Conservation (phyloP, 768 basidiomycete species). For the Amanita rubescens region DNA sequence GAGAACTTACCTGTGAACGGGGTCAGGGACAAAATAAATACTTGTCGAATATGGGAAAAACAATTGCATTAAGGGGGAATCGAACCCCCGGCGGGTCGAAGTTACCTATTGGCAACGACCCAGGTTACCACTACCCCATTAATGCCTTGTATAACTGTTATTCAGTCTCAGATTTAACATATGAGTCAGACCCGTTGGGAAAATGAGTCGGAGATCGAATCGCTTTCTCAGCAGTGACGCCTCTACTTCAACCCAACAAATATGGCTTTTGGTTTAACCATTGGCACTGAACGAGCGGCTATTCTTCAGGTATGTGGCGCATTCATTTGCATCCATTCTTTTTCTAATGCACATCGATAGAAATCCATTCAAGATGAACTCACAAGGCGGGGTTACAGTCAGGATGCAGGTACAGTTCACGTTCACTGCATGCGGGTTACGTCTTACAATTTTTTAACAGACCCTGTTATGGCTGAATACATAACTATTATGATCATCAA, state of each 20-base stretch:
- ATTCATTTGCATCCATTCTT: slow-evolving; percentile 6
- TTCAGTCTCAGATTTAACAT: background rate
- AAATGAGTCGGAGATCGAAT: slow-evolving; percentile 5
- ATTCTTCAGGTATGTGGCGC: slow-evolving; percentile 51
- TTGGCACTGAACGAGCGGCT: slow-evolving; percentile 70
- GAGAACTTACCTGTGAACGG: background rate
- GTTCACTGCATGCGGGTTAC: slow-evolving; percentile 5
- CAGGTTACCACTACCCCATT: slow-evolving; percentile 22
- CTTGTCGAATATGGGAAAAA: background rate
- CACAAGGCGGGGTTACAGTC: slow-evolving; percentile 62
- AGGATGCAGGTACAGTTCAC: slow-evolving; percentile 57
- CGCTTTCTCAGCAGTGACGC: slow-evolving; percentile 10
- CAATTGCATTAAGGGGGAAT: slow-evolving; percentile 75
- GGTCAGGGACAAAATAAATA: background rate
- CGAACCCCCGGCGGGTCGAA: slow-evolving; percentile 85
- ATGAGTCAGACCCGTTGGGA: background rate
- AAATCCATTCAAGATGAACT: slow-evolving; percentile 80
- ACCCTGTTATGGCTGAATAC: slow-evolving; percentile 90
- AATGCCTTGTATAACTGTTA: slow-evolving; percentile 18
- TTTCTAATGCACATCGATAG: slow-evolving; percentile 26
- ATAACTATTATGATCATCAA: slow-evolving; percentile 95
- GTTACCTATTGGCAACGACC: slow-evolving; percentile 10
- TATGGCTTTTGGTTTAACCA: slow-evolving; percentile 73
- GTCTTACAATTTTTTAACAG: slow-evolving; percentile 31
- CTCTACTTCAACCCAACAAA: slow-evolving; percentile 18